Evolutionary conservation across 225 moss, liverwort and hornwort species (phyloP).

Genomic region (Anthoceros angustus): DNA sequence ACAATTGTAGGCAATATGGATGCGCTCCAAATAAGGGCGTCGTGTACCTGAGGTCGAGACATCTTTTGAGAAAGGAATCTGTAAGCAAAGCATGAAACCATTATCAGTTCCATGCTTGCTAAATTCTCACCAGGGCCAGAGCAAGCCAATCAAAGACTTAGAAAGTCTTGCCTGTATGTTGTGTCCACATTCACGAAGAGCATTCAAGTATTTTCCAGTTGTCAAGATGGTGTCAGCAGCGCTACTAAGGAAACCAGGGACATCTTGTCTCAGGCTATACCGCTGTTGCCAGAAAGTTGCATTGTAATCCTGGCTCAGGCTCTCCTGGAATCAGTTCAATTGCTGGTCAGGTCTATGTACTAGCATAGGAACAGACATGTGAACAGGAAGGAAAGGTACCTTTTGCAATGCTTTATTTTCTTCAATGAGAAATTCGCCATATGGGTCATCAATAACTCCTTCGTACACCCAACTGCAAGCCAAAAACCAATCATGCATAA

Average conservation of each 20-base stretch:
- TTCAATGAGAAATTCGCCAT: conserved; percentile 91
- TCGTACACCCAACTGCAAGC: conserved; percentile 71
- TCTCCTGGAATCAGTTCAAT: conserved; percentile 32
- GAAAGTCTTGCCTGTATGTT: conserved; percentile 32
- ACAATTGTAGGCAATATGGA: conserved; percentile 77
- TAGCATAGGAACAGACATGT: background rate
- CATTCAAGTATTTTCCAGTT: conserved; percentile 91
- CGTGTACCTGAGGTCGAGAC: conserved; percentile 39
- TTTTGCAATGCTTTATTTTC: conserved; percentile 98
- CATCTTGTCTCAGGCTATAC: conserved; percentile 72
- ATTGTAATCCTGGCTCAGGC: conserved; percentile 86
- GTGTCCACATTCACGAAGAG: conserved; percentile 86
- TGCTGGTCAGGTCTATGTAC: background rate
- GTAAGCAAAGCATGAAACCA: conserved; percentile 12
- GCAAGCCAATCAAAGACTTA: background rate
- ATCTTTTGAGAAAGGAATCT: conserved; percentile 71
- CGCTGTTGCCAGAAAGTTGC: conserved; percentile 99
- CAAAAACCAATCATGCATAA: background rate
- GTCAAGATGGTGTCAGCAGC: conserved; percentile 85
- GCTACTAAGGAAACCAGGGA: conserved; percentile 77
- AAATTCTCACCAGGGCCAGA: background rate
- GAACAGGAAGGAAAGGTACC: conserved; percentile 15
- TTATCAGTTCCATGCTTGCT: background rate
- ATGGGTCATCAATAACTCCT: conserved; percentile 92
- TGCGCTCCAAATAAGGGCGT: conserved; percentile 82